phyloP scores from a whole-genome alignment of 139 green algal genomes.

The Chlorella sp. region DNA sequence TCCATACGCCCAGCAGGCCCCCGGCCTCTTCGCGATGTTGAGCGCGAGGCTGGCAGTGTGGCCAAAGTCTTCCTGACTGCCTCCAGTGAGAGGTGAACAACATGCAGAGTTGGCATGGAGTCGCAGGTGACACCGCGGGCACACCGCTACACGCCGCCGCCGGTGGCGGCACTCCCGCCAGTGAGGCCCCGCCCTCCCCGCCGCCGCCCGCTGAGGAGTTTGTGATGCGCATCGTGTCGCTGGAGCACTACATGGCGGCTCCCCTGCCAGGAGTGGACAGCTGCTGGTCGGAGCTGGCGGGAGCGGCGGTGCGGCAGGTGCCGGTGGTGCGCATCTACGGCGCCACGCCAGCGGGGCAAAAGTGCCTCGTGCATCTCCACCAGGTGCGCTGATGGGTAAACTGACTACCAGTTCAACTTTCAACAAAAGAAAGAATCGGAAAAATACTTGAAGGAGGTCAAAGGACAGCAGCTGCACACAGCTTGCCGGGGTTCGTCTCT shows the following conservation, averaged over 20 bases:
- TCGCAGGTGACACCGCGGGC: not conserved
- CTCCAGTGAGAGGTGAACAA: no score
- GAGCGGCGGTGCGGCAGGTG: conserved; percentile 71
- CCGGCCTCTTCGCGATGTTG: no score
- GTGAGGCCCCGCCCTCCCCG: not conserved
- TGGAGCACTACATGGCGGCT: conserved; percentile 89
- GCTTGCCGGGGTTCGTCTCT: not conserved
- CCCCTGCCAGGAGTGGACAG: conserved; percentile 85
- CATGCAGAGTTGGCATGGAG: no score
- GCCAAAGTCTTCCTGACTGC: no score
- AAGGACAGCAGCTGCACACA: no score
- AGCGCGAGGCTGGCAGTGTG: no score
- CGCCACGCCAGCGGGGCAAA: conserved; percentile 86
- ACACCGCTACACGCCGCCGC: not conserved
- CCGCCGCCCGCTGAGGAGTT: conserved; percentile 26
- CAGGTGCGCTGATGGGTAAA: conserved; percentile 46
- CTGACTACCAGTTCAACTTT: not conserved
- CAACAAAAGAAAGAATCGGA: not conserved
- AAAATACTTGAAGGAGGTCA: no score
- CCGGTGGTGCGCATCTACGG: conserved; percentile 95
- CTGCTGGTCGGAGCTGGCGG: conserved; percentile 69
- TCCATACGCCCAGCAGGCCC: no score
- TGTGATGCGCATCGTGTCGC: conserved; percentile 62
- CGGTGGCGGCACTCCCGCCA: not conserved
- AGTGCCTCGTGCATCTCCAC: conserved; percentile 93